These are phyloP conservation scores for Diutina ranongensis DNA, from an alignment of 1,139 yeast species.

Conservation along the genomic window DNA sequence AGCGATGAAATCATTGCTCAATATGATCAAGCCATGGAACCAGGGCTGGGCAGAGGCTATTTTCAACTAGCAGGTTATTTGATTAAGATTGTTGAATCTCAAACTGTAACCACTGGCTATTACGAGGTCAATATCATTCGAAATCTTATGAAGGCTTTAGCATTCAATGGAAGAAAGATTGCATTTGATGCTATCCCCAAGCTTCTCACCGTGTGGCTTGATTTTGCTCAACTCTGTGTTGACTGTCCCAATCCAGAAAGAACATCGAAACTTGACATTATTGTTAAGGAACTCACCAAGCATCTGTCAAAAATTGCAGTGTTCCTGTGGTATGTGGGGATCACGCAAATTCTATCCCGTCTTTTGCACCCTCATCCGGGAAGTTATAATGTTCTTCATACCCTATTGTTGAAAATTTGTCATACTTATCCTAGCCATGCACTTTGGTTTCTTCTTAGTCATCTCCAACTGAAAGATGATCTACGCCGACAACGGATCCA, in stretches of 20 bases:
- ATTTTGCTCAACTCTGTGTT: slow-evolving; percentile 42
- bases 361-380: slow-evolving; percentile 50
- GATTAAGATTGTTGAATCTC: slow-evolving; percentile 63
- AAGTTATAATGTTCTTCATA: slow-evolving; percentile 18
- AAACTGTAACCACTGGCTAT: slow-evolving; percentile 41
- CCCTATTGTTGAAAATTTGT: background rate
- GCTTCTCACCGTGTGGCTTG: slow-evolving; percentile 84
- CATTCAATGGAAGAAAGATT: slow-evolving; percentile 48
- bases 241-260: slow-evolving; percentile 23
- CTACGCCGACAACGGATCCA: slow-evolving; percentile 42
- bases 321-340: slow-evolving; percentile 71
- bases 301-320: slow-evolving; percentile 30
- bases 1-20: slow-evolving; percentile 63
- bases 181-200: slow-evolving; percentile 84
- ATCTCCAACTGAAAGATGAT: slow-evolving; percentile 53
- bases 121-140: slow-evolving; percentile 55
- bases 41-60: slow-evolving; percentile 55
- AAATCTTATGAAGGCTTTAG: slow-evolving; percentile 56
- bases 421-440: slow-evolving; percentile 65
- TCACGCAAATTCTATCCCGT: slow-evolving; percentile 80
- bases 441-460: slow-evolving; percentile 76
- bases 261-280: slow-evolving; percentile 9
- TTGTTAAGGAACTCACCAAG: background rate
- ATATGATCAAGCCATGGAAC: slow-evolving; percentile 46
- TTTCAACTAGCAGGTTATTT: slow-evolving; percentile 74